phyloP scores from a whole-genome alignment of 495 filamentous ascomycete genomes.

The Sabuloglossum arenarium region DNA sequence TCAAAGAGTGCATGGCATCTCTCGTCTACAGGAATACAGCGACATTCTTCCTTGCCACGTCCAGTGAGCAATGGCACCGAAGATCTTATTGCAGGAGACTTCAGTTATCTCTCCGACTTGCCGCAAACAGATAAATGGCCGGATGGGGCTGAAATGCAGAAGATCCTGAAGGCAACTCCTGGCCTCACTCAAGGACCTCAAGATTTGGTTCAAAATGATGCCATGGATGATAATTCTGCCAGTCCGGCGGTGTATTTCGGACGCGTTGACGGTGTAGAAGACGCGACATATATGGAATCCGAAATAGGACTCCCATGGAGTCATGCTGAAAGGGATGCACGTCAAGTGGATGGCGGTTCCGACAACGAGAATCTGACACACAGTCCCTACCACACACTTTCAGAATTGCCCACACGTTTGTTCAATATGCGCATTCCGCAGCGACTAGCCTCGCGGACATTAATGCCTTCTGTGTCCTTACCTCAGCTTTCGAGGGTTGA shows the following conservation, averaged over 20 bases:
- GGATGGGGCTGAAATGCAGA: background rate
- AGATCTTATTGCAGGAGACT: background rate
- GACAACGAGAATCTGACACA: background rate
- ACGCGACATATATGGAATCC: background rate
- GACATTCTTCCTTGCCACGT: background rate
- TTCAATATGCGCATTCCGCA: background rate
- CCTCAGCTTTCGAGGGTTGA: background rate
- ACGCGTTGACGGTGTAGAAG: background rate
- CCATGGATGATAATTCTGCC: background rate
- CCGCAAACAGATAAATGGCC: background rate
- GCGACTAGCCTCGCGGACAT: background rate
- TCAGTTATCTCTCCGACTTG: background rate
- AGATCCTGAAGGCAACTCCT: background rate
- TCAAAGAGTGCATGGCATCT: background rate
- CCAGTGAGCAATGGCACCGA: background rate
- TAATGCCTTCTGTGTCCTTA: background rate
- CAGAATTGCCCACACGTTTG: background rate
- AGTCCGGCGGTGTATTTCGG: background rate
- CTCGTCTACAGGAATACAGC: background rate
- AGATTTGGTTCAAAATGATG: background rate
- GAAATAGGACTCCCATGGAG: background rate
- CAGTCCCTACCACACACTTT: background rate
- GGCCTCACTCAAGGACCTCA: background rate
- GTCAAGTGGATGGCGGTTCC: background rate
- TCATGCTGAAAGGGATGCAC: background rate